Evolutionary conservation across 352 stramenopile genomes (phyloP).

Genomic region (Pythium insidiosum): DNA sequence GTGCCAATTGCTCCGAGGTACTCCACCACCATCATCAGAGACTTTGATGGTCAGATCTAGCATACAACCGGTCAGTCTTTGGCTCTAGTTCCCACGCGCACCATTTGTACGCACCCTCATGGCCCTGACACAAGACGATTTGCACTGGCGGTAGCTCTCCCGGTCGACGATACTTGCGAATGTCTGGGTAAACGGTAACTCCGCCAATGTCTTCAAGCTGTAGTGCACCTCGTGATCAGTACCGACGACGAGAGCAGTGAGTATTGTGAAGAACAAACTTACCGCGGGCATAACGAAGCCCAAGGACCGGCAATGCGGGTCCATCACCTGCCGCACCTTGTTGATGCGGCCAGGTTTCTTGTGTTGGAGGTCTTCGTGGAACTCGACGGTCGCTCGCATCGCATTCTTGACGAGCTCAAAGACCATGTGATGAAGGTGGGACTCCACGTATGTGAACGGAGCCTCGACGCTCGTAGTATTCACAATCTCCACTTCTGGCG

Average conservation of each 20-base stretch:
- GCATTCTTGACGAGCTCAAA: slow-evolving; percentile 99
- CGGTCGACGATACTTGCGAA: slow-evolving; percentile 51
- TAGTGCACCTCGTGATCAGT: too few relatives aligned
- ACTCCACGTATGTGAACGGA: slow-evolving; percentile 79
- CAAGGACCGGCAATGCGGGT: slow-evolving; percentile 46
- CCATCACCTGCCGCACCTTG: slow-evolving; percentile 58
- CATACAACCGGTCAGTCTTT: not conserved
- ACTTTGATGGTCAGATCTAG: slow-evolving; percentile 96
- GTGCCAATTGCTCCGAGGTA: slow-evolving; percentile 94
- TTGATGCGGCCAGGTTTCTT: slow-evolving; percentile 35
- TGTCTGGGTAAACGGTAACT: slow-evolving; percentile 68
- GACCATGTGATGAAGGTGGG: slow-evolving; percentile 78
- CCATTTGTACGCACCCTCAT: slow-evolving; percentile 34
- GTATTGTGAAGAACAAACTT: slow-evolving; percentile 6
- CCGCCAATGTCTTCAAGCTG: slow-evolving; percentile 42
- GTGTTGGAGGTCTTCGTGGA: slow-evolving; percentile 62
- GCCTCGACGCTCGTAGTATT: slow-evolving; percentile 32
- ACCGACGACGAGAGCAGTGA: too few relatives aligned
- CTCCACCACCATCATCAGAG: slow-evolving; percentile 96
- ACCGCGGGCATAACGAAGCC: slow-evolving; percentile 71
- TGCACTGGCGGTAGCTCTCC: slow-evolving; percentile 88
- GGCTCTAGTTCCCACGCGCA: not conserved
- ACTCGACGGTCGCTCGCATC: slow-evolving; percentile 96
- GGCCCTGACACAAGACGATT: slow-evolving; percentile 97
- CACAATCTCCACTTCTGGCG: slow-evolving; percentile 51